Conservation (phyloP, 73 alveolate species). For the Durusdinium trenchii region DNA sequence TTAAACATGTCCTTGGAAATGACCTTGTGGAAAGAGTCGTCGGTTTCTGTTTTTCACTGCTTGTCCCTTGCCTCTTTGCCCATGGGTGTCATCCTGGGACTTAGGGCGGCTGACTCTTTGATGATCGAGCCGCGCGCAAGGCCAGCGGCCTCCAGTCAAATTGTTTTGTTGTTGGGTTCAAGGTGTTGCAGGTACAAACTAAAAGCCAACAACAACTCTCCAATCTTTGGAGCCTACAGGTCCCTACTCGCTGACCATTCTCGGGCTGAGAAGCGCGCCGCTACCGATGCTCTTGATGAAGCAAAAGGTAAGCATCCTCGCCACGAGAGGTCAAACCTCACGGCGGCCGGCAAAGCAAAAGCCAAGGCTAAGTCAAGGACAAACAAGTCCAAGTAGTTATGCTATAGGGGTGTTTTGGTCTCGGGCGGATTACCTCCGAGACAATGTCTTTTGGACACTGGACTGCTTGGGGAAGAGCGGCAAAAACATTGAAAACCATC, state of each 20-base stretch:
- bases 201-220: too few relatives aligned
- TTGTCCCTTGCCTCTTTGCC: not conserved
- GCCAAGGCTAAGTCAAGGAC: constrained; percentile 23
- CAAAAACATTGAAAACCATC: not conserved
- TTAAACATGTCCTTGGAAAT: not conserved
- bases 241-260: not conserved
- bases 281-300: not conserved
- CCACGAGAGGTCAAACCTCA: not conserved
- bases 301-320: not conserved
- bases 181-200: not conserved
- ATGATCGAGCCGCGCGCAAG: constrained; percentile 18
- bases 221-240: not conserved
- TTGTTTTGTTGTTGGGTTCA: not conserved
- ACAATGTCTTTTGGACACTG: not conserved
- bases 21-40: not conserved
- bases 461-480: not conserved
- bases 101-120: not conserved
- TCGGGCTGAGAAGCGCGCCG: not conserved
- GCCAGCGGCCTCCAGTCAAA: not conserved
- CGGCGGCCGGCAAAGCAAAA: constrained; percentile 1
- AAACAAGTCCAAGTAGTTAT: not conserved
- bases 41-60: not conserved
- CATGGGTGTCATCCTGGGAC: not conserved
- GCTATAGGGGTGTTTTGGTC: too few relatives aligned
- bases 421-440: not conserved